Base-by-base conservation (phyloP, 192 early-diverging fungal genomes). In the Haplosporangium gracile region DNA sequence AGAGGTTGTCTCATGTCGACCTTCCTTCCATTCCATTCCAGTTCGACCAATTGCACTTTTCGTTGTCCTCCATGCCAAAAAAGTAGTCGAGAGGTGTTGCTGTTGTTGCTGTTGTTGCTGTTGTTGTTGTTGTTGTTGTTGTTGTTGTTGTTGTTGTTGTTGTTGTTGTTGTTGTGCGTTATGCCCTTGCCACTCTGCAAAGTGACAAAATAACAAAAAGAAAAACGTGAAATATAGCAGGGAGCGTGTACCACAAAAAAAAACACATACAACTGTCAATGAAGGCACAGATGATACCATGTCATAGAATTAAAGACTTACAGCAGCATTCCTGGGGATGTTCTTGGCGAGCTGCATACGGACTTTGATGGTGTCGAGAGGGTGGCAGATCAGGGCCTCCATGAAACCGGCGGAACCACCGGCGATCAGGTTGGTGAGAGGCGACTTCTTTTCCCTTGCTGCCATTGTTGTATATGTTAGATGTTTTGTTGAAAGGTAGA, bases 351-450 rank as follows among this genome's bases (percentile, higher is more conserved):
- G 91, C 88, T 98, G 97, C 95, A 98, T 95, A 70, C 97, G 93
- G 68, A 98, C 97, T 90, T 98, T 98, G 90, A 98, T 97, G 39
- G 97, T 98, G 88, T 99, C 98, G 53, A 99, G 90, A 39, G 97
- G 97, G 80, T 99, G 96, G 88, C 97, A 99, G 74, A 93, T 93
- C 70, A 96, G 88, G 26, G 97, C 95, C 88, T 99, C 97, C 89
- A 94, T 95, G 76, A 96, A 93, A 24, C 97, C 98, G 0, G 98
- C 98, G 7, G 95, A 83, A 45, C 97, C 98, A 79, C 98, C 98
- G 4, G 97, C 96, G 47, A 98, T 82, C 70, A 99, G 88, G 88
- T 99, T 96, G 39, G 93, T 93, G 32, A 93, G 89, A 43, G 97
- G 92, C 63, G 94, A 94, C 81, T 95, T 95, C 75, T 88, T 90